phyloP scores from a whole-genome alignment of 2,329 filamentous ascomycete genomes.

The Fulvia fulva region DNA sequence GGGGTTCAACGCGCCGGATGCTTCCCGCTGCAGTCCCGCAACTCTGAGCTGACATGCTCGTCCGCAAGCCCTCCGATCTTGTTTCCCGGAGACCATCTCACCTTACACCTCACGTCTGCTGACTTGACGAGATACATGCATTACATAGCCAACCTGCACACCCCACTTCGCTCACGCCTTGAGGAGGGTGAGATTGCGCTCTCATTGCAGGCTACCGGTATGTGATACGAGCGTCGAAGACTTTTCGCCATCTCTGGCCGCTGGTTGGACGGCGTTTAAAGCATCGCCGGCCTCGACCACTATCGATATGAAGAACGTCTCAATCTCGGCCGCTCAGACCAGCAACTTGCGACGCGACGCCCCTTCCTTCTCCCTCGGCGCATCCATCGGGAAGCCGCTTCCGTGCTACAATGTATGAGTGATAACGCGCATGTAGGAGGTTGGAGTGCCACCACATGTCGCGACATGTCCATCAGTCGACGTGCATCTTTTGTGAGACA shows the following conservation, averaged over 20 bases:
- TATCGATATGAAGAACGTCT: background rate
- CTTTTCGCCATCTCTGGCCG: slow-evolving; percentile 2
- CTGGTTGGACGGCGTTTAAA: background rate
- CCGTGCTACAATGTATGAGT: background rate
- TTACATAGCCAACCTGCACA: background rate
- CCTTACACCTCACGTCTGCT: background rate
- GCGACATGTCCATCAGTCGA: background rate
- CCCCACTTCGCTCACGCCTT: background rate
- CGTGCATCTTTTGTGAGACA: background rate
- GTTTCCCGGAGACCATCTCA: background rate
- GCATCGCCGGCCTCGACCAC: background rate
- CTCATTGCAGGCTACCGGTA: background rate
- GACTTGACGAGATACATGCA: background rate
- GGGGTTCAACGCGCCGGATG: background rate
- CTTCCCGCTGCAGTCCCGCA: background rate
- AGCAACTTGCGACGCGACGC: background rate
- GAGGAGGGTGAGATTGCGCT: slow-evolving; percentile 1
- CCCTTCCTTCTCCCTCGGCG: background rate
- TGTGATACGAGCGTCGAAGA: background rate
- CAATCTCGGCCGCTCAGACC: background rate
- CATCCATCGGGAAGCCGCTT: background rate
- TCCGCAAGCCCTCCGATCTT: background rate
- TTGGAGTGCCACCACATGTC: background rate
- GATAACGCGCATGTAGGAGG: background rate
- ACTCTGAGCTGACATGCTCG: background rate